phyloP scores from a whole-genome alignment of 2,329 filamentous ascomycete species.

The Alternaria solani region DNA sequence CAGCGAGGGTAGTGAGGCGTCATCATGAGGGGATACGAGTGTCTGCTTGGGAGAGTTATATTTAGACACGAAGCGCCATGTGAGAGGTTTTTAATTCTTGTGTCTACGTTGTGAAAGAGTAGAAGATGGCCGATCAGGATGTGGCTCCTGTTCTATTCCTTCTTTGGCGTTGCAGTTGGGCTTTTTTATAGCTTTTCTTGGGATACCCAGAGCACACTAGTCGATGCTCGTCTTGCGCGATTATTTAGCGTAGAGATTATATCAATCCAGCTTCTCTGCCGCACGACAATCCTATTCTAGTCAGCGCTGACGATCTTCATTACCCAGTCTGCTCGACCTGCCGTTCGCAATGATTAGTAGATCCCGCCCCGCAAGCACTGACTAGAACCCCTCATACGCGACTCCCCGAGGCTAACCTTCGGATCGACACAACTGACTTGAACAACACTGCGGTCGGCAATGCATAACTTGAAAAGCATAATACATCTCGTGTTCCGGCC shows the following conservation, averaged over 20 bases:
- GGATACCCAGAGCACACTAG: conserved; percentile 19
- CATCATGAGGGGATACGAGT: background rate
- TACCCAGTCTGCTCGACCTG: background rate
- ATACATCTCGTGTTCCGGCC: background rate
- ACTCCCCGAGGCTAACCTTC: conserved; percentile 33
- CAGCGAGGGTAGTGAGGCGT: conserved; percentile 31
- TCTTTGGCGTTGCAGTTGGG: conserved; percentile 6
- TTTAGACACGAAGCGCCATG: background rate
- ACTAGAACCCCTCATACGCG: conserved; percentile 9
- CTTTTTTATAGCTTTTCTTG: conserved; percentile 15
- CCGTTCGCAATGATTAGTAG: background rate
- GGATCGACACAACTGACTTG: conserved; percentile 24
- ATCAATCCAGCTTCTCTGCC: conserved; percentile 9
- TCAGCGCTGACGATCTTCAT: background rate
- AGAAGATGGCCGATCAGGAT: conserved; percentile 1
- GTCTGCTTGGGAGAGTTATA: background rate
- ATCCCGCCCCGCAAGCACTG: conserved; percentile 15
- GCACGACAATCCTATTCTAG: background rate
- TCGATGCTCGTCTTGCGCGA: conserved; percentile 17
- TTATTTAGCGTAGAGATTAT: conserved; percentile 9
- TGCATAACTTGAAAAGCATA: background rate
- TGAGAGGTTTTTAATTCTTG: conserved; percentile 4
- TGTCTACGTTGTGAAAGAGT: conserved; percentile 3
- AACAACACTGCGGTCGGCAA: background rate
- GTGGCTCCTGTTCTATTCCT: background rate